Conservation (phyloP, 108 stramenopile genomes). For the Cyclotella kingstonii region DNA sequence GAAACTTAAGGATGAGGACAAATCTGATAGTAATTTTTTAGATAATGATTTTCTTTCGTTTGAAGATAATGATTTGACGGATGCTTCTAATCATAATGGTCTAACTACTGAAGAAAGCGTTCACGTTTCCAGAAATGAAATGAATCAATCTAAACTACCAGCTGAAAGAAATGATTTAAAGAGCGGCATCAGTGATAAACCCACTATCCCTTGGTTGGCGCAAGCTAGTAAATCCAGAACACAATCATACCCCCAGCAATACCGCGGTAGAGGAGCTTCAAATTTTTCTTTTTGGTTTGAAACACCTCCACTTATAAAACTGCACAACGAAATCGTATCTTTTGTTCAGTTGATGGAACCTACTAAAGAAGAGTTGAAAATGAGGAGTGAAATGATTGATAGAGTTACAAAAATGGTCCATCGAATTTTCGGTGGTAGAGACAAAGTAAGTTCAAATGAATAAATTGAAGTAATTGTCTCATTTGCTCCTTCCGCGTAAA, state of each 20-base stretch:
- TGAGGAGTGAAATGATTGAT: constrained; percentile 53
- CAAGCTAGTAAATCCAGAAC: background rate
- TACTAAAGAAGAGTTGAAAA: constrained; percentile 57
- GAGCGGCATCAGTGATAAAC: background rate
- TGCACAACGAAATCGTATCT: constrained; percentile 96
- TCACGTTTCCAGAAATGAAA: no score
- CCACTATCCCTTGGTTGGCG: constrained; percentile 7
- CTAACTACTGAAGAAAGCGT: background rate
- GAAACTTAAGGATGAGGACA: background rate
- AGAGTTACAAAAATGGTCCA: constrained; percentile 51
- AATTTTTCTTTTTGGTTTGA: constrained; percentile 14
- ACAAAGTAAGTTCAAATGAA: constrained; percentile 18
- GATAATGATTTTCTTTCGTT: constrained; percentile 40
- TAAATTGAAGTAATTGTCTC: background rate
- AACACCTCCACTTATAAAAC: constrained; percentile 57
- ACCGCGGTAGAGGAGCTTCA: constrained; percentile 51
- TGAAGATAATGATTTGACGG: constrained; percentile 19
- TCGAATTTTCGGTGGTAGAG: constrained; percentile 33
- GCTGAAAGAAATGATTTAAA: no score
- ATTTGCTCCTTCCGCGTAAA: background rate
- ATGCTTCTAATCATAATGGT: background rate
- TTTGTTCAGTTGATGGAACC: constrained; percentile 89
- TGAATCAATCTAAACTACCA: no score
- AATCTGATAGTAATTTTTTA: constrained; percentile 8
- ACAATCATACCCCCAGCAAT: constrained; percentile 21